phyloP scores from a whole-genome alignment of 768 basidiomycete genomes.

The Tricholoma bakamatsutake region DNA sequence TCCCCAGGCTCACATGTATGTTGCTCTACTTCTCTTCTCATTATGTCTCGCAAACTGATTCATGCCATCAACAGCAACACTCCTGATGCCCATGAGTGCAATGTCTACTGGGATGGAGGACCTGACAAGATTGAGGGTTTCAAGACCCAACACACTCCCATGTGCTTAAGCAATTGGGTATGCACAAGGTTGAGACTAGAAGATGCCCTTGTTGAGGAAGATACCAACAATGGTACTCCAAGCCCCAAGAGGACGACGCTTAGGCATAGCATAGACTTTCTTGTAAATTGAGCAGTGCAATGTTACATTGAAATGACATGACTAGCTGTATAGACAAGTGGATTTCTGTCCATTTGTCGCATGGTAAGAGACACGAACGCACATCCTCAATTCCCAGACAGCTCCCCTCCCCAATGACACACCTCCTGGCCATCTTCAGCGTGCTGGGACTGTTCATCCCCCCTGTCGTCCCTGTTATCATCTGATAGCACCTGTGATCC shows the following conservation, averaged over 20 bases:
- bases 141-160: background rate
- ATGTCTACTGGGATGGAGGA: too few relatives aligned
- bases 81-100: background rate
- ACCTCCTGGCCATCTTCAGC: too few relatives aligned
- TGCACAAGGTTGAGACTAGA: background rate
- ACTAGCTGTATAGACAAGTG: too few relatives aligned
- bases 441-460: too few relatives aligned
- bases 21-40: background rate
- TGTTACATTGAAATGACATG: too few relatives aligned
- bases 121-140: background rate
- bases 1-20: constrained; percentile 20
- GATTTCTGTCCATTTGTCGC: too few relatives aligned
- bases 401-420: too few relatives aligned
- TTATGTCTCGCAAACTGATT: background rate
- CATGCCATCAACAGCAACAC: background rate
- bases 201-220: background rate
- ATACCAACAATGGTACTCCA: background rate
- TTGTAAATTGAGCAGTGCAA: background rate
- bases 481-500: too few relatives aligned
- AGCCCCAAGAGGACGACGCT: background rate
- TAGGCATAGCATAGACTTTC: background rate
- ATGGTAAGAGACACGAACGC: too few relatives aligned
- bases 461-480: too few relatives aligned
- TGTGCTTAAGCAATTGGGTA: background rate
- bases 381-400: too few relatives aligned